A percentile compares a stretch with the other conserved stretches of the same genome.
Evolutionary conservation across 2,329 filamentous ascomycete species (phyloP).

Genomic region (Thielaviopsis populi): DNA sequence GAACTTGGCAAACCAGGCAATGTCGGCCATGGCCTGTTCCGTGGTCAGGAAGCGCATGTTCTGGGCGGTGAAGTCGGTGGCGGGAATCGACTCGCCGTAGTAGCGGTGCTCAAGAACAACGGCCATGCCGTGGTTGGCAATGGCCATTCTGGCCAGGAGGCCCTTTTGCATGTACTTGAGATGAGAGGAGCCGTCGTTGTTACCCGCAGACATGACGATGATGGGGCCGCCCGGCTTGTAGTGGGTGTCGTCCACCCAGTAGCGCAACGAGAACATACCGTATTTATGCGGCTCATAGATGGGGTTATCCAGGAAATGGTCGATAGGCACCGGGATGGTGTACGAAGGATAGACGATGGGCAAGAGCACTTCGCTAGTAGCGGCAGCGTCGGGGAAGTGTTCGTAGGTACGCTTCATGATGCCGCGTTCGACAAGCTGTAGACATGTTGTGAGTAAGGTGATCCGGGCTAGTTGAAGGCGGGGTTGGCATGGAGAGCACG

Average conservation of each 20-base stretch:
- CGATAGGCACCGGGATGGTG: constrained; percentile 41
- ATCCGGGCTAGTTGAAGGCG: neutral
- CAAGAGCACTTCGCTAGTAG: neutral
- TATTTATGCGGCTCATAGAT: constrained; percentile 62
- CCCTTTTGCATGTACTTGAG: constrained; percentile 63
- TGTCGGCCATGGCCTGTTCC: constrained; percentile 68
- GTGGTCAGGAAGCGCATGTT: constrained; percentile 71
- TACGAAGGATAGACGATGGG: constrained; percentile 25
- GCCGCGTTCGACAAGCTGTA: neutral
- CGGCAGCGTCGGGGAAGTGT: neutral
- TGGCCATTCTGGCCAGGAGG: constrained; percentile 53
- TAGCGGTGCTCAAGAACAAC: constrained; percentile 79
- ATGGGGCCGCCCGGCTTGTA: constrained; percentile 69
- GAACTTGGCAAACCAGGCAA: constrained; percentile 64
- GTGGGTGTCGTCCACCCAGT: constrained; percentile 67
- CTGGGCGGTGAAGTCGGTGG: constrained; percentile 46
- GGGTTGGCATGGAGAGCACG: too few relatives aligned
- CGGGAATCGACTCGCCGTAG: constrained; percentile 64
- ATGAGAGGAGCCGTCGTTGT: constrained; percentile 47
- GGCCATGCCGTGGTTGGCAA: constrained; percentile 58
- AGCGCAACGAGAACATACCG: constrained; percentile 53
- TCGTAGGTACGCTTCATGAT: neutral
- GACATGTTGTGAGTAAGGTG: neutral
- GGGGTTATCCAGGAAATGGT: constrained; percentile 72
- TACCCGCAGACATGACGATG: constrained; percentile 60